Base-by-base conservation (phyloP, 768 basidiomycete species). In the Boletus vermiculosoides region DNA sequence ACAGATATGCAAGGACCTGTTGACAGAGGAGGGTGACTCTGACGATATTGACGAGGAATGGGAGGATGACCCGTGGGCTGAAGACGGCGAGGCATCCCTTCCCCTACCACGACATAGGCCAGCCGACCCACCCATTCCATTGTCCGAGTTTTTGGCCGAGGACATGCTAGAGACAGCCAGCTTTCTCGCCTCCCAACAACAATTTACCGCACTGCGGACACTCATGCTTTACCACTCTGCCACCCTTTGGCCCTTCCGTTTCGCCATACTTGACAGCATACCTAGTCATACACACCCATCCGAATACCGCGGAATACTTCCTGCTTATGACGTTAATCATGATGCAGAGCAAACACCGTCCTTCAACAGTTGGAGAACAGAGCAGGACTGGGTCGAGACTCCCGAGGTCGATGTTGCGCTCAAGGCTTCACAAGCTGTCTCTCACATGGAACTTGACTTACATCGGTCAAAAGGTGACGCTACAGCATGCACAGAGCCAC, bases 281-380 rank as follows among this genome's bases (percentile, higher is more conserved):
- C 93, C 96, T 33, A 83, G 85, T 62, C 84, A 92, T 72, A 74
- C 79, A 10, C 77, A 84, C 48, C 90, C 94, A 3, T 76, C 80
- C 1, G 74, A 79, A 22, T 91, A 82, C 68, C 75, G 75, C 33
- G 78, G 79, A 31, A 60, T 94, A 25, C 80, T 94, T 20, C 92
- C 92, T 33, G 71, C 75, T 0, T 76, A 85, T 56, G 85, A 92
- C 61, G 54, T 71, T 8, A 58, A 76, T 23, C 74, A 68, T 10
- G 78, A 82, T 47, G 55, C 59, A 25, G 88, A 91, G 66, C 62
- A 68, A 37, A 52, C 45, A 18, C 63, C 63, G 1, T 13, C 65
- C 18, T 54, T 62, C 30, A 69, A 69, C 13, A 70, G 71, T 28
- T 85, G 86, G 85, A 79, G 88, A 67, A 20, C 65, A 12, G 76